Evolutionary conservation across 768 basidiomycete species (phyloP), one percentile per base, ranked within the genome.

Genomic region (Lepiota venenata): DNA sequence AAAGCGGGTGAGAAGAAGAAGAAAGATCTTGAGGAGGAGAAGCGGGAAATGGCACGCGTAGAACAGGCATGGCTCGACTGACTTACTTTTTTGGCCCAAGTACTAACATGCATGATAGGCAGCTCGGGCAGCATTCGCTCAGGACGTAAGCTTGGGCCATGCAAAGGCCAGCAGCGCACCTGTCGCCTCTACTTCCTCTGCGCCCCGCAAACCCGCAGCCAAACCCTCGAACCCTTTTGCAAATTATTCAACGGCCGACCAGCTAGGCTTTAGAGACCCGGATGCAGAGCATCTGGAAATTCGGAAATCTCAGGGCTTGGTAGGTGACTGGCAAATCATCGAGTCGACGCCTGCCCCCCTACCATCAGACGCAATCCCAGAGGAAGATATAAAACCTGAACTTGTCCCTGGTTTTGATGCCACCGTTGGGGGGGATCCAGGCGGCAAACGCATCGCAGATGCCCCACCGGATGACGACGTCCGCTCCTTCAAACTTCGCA

Each of bases 1-100:
- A 98, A 98, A 76, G 72, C 82, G 3, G 92, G 96, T 2, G 91
- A 91, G 70, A 91, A 90, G 73, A 84, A 83, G 57, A 90, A 88
- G 76, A 86, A 86, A 66, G 89, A 93, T 55, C 72, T 74, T 39
- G 91, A 91, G 60, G 90, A 95, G 65, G 93, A 95, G 72, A 85
- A 83, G 64, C 71, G 85, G 56, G 92, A 97, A 67, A 93, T 99
- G 81, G 85, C 77, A 8, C 71, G 84, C 54, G 85, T 99, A 51
- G 92, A 97, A 61, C 82, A 80, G 75, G 96, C 89, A 51, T 11
- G 77, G 62, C 14, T 16, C 42, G 35, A 15, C 21, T 38, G 1
- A 40, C 18, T 35, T 39, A 42, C 4, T n/a, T 20, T 18, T 49
- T 38, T 18, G 16, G 21, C 58, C 16, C 44, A 37, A 50, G 1